Conservation (phyloP, 495 filamentous ascomycete genomes). For the Halenospora varia region DNA sequence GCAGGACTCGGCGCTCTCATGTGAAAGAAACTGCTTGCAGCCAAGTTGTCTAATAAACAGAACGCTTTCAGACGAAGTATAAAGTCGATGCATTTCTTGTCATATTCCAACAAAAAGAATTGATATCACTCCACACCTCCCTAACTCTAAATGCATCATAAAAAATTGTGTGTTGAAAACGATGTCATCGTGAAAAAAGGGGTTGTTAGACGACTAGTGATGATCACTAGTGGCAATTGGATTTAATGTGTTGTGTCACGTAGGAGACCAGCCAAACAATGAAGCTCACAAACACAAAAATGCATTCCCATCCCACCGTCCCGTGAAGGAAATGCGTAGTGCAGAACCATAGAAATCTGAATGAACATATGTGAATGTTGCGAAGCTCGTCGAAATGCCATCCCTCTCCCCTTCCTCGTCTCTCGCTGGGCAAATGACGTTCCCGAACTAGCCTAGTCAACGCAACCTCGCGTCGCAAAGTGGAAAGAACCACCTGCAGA, state of each 20-base stretch:
- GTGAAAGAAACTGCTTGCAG: too few relatives aligned
- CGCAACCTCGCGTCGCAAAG: background rate
- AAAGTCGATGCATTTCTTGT: too few relatives aligned
- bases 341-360: background rate
- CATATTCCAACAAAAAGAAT: background rate
- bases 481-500: background rate
- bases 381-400: background rate
- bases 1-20: too few relatives aligned
- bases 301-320: background rate
- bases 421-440: background rate
- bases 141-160: too few relatives aligned
- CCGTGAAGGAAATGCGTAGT: background rate
- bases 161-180: background rate
- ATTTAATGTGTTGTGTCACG: background rate
- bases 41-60: too few relatives aligned
- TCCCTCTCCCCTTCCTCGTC: background rate
- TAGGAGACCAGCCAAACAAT: background rate
- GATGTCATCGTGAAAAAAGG: background rate
- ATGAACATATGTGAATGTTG: background rate
- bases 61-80: too few relatives aligned
- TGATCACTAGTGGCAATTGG: background rate
- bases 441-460: background rate
- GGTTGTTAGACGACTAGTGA: background rate
- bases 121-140: too few relatives aligned
- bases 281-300: background rate